Percentiles rank a stretch among this genome's conserved stretches.
These are phyloP conservation scores for Pelargonium fulgidum DNA, from an alignment of 441 rosid species.

Conservation along the genomic window DNA sequence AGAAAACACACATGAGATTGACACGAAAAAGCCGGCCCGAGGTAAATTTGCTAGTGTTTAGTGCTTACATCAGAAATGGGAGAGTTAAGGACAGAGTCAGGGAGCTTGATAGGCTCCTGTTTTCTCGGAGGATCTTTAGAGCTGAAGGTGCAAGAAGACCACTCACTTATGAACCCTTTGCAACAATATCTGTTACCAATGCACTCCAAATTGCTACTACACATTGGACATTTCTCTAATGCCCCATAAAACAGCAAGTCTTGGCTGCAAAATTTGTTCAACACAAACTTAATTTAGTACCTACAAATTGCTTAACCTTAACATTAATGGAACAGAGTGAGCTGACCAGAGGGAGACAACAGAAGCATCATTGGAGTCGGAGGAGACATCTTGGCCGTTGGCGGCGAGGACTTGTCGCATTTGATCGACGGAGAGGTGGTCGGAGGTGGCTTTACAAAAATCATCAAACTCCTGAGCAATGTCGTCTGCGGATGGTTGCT, in stretches of 20 bases:
- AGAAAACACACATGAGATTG: background rate
- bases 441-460: constrained; percentile 41
- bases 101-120: constrained; percentile 43
- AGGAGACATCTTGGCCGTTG: constrained; percentile 48
- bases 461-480: constrained; percentile 40
- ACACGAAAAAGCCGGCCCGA: too few relatives aligned
- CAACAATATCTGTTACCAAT: constrained; percentile 48
- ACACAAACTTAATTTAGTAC: background rate
- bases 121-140: constrained; percentile 56
- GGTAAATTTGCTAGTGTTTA: background rate
- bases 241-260: constrained; percentile 68
- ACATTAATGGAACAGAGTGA: background rate
- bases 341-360: constrained; percentile 50
- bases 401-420: constrained; percentile 50
- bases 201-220: constrained; percentile 44
- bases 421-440: constrained; percentile 47
- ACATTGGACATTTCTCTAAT: constrained; percentile 51
- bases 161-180: constrained; percentile 68
- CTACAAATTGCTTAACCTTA: background rate
- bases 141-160: constrained; percentile 72
- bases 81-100: constrained; percentile 49
- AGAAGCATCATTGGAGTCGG: constrained; percentile 38
- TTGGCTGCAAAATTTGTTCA: constrained; percentile 33
- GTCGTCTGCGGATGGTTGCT: constrained; percentile 9
- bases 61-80: constrained; percentile 43